A percentile compares a stretch with the other conserved stretches of the same genome.
phyloP scores from a whole-genome alignment of 2,329 filamentous ascomycete species.

The Akanthomyces muscarius region DNA sequence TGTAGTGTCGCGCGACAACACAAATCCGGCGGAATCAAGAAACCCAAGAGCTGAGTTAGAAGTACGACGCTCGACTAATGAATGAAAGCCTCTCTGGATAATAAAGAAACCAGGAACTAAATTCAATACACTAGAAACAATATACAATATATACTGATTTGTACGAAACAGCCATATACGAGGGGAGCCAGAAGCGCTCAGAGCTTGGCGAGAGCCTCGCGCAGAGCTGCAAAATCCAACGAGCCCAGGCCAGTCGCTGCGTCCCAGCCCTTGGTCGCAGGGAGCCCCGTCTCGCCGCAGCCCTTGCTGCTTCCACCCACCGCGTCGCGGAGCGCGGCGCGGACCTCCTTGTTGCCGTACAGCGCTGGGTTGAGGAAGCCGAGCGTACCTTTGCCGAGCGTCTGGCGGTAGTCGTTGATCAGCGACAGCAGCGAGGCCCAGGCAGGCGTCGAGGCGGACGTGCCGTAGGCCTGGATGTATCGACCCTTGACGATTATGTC shows the following conservation, averaged over 20 bases:
- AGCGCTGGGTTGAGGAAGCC: conserved; percentile 14
- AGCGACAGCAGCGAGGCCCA: conserved; percentile 1
- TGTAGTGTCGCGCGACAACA: too few relatives aligned
- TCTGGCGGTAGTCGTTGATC: conserved; percentile 8
- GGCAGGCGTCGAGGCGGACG: conserved; percentile 1
- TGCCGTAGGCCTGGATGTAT: neutral
- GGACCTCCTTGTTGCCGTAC: neutral
- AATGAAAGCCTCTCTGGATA: too few relatives aligned
- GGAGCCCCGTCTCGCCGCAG: conserved; percentile 5
- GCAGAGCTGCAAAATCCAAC: conserved; percentile 5
- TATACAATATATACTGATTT: too few relatives aligned
- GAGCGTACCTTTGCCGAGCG: conserved; percentile 1
- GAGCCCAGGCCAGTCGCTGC: conserved; percentile 6
- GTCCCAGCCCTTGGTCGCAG: conserved; percentile 9
- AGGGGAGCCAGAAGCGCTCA: neutral
- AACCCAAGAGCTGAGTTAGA: too few relatives aligned
- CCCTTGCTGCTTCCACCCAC: neutral
- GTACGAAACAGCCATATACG: too few relatives aligned
- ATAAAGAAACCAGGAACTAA: too few relatives aligned
- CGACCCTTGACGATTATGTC: neutral
- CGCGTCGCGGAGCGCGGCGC: neutral
- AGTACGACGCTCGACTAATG: too few relatives aligned
- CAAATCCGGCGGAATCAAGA: too few relatives aligned
- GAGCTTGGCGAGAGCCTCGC: neutral
- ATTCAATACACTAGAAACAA: too few relatives aligned